Base-by-base conservation (phyloP, 2,329 filamentous ascomycete genomes). In the Herpotrichia juniperi region DNA sequence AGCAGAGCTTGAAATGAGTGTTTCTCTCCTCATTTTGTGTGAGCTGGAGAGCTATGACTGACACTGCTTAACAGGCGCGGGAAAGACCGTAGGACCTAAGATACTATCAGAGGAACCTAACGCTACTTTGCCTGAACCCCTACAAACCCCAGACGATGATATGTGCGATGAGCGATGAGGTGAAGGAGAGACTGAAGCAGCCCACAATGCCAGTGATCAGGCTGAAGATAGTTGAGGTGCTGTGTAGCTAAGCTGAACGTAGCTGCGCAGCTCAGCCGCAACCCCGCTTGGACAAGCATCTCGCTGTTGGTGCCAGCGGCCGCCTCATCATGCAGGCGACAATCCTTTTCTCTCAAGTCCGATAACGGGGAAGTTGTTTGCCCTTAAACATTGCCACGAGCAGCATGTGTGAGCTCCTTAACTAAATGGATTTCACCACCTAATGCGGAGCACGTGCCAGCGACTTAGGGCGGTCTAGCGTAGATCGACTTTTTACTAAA, bases 261-360 rank as follows among this genome's bases (percentile, higher is more conserved):
- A 21, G 53, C 50, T 48, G 51, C 51, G 50, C 47, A 50, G 48
- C 51, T 54, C 44, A 51, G 48, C 51, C 43, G 19, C 40, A 43
- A 43, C 21, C 40, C 40, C 40, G 32, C 32, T 35, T 28, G n/a
- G n/a, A n/a, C n/a, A n/a, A n/a, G n/a, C n/a, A n/a, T n/a, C n/a
- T n/a, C n/a, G n/a, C n/a, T n/a, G n/a, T n/a, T n/a, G n/a, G n/a
- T n/a, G n/a, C n/a, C n/a, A n/a, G n/a, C n/a, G n/a, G n/a, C n/a
- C n/a, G n/a, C n/a, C n/a, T n/a, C n/a, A n/a, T n/a, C n/a, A n/a
- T n/a, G n/a, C n/a, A n/a, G n/a, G n/a, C n/a, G n/a, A n/a, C n/a
- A n/a, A n/a, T n/a, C n/a, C n/a, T n/a, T n/a, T n/a, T n/a, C n/a
- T n/a, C n/a, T n/a, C n/a, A n/a, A n/a, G n/a, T n/a, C n/a, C n/a